Conservation (phyloP, 75 land plant genomes). For the Picea glauca region DNA sequence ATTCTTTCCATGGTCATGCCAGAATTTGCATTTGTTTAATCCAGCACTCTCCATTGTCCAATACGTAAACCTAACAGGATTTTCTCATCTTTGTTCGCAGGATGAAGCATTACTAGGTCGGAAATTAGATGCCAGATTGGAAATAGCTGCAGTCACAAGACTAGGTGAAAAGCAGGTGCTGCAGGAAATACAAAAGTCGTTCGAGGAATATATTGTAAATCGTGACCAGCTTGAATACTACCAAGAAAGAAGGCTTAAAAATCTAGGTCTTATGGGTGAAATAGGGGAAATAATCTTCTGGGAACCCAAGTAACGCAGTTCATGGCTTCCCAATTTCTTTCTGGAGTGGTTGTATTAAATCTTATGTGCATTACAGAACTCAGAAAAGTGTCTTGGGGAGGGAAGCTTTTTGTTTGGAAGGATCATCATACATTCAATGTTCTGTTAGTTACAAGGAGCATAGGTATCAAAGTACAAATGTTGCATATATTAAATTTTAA, state of each 20-base stretch:
- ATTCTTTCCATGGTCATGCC: background rate
- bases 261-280: slow-evolving; percentile 76
- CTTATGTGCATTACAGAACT: no score
- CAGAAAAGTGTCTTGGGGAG: no score
- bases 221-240: slow-evolving; percentile 83
- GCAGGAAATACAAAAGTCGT: slow-evolving; percentile 60
- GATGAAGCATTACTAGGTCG: slow-evolving; percentile 51
- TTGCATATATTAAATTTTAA: no score
- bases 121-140: slow-evolving; percentile 44
- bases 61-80: background rate
- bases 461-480: no score
- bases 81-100: slow-evolving; percentile 26
- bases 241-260: slow-evolving; percentile 82
- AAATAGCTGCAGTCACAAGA: slow-evolving; percentile 71
- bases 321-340: no score
- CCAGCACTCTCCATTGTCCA: background rate
- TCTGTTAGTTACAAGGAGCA: no score
- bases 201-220: slow-evolving; percentile 45
- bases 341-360: no score
- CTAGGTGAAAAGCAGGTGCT: slow-evolving; percentile 80
- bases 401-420: no score
- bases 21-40: background rate
- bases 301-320: slow-evolving; percentile 9
- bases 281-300: slow-evolving; percentile 87
- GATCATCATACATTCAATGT: no score